Evolutionary conservation across 2,329 filamentous ascomycete genomes (phyloP), one percentile per base, ranked within the genome.

Genomic region (Nemania serpens): DNA sequence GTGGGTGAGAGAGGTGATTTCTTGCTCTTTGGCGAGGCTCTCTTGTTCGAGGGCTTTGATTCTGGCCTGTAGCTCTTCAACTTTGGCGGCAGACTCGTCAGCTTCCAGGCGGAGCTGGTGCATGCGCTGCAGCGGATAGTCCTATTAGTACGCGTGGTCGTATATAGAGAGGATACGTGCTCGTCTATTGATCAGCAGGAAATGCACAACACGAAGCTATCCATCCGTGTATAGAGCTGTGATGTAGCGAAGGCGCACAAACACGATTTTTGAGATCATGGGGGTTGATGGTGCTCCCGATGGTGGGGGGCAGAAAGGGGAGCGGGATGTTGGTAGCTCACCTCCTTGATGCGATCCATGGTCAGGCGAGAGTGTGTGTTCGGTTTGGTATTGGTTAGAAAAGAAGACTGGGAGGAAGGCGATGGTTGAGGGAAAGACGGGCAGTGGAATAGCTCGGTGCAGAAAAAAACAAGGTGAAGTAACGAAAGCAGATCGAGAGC

Each of bases 11-110:
- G 95, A 98, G 69, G 91, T 96, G 79, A 98, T 96, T 78, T 98
- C 94, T 81, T 98, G 93, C 83, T 98, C 95, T 84, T 98, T 98
- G 76, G 90, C 84, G 66, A 97, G 85, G 78, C 93, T 97, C 82
- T 98, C 94, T 79, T 97, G 90, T 82, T 99, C 93, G 67, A 98
- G 86, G 56, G 81, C 78, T 85, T 97, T 98, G 81, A 97, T 85
- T 81, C 91, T 93, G 72, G 79, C 69, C 81, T 95, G 88, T 69
- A 96, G 87, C 81, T 98, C 94, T 76, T 97, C 91, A 67, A 89
- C 89, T 82, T 94, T 90, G 76, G 83, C 80, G 68, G 87, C 81
- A 67, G 91, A 88, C 76, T 95, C 90, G 75, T 98, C 95, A 74
- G 92, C 91, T 86, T 98, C 92, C 79, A 94, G 81, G 77, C 94